Evolutionary conservation across 495 filamentous ascomycete species (phyloP).

Genomic region (Penicillium desertorum): DNA sequence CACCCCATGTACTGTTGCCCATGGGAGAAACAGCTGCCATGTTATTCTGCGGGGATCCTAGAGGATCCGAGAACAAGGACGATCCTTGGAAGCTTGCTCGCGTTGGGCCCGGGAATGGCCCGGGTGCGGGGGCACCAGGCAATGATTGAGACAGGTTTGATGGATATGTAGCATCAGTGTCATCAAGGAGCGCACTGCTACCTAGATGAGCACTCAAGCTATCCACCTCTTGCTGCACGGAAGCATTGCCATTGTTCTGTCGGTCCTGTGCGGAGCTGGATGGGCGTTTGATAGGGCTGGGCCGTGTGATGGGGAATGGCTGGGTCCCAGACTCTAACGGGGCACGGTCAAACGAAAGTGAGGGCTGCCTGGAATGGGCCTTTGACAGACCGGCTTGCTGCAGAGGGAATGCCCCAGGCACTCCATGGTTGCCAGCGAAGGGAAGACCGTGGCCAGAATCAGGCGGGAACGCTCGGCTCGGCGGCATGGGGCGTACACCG

Average conservation of each 20-base stretch:
- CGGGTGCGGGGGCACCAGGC: slow-evolving; percentile 37
- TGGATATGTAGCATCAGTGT: slow-evolving; percentile 58
- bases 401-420: slow-evolving; percentile 34
- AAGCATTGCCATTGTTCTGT: slow-evolving; percentile 42
- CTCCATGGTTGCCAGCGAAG: slow-evolving; percentile 39
- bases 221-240: slow-evolving; percentile 56
- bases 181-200: slow-evolving; percentile 89
- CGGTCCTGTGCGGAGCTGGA: slow-evolving; percentile 68
- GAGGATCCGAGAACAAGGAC: slow-evolving; percentile 52
- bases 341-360: slow-evolving; percentile 56
- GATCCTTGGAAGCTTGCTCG: slow-evolving; percentile 49
- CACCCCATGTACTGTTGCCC: slow-evolving; percentile 41
- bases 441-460: slow-evolving; percentile 44
- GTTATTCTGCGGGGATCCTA: slow-evolving; percentile 39
- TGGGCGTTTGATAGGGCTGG: slow-evolving; percentile 85
- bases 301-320: slow-evolving; percentile 69
- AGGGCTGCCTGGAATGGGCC: slow-evolving; percentile 60
- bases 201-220: slow-evolving; percentile 82
- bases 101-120: slow-evolving; percentile 37
- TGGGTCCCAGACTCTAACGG: slow-evolving; percentile 43
- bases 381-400: slow-evolving; percentile 43
- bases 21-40: slow-evolving; percentile 37
- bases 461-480: slow-evolving; percentile 63
- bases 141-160: slow-evolving; percentile 44
- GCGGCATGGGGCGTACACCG: slow-evolving; percentile 56